These are phyloP conservation scores for Penicillium sp. DNA, from an alignment of 2,329 filamentous ascomycete species.

Conservation along the genomic window DNA sequence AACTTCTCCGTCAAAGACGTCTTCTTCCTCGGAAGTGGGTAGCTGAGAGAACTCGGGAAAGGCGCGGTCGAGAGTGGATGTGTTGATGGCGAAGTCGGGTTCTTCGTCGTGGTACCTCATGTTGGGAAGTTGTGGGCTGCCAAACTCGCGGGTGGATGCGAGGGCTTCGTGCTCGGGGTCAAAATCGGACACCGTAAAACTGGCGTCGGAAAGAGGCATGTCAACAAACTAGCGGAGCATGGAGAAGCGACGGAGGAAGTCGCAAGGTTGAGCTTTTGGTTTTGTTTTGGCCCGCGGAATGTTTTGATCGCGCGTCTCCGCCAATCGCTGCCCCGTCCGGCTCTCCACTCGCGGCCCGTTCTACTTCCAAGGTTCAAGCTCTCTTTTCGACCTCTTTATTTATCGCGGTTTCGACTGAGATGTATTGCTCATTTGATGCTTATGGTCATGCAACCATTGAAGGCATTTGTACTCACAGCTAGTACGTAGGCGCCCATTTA, in stretches of 20 bases:
- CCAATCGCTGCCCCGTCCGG: conserved; percentile 7
- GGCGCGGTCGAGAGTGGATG: conserved; percentile 46
- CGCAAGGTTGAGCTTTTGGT: conserved; percentile 2
- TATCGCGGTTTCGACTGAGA: too few relatives aligned
- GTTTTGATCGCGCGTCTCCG: conserved; percentile 16
- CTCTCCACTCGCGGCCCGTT: conserved; percentile 5
- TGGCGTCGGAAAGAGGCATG: conserved; percentile 26
- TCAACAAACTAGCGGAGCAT: conserved; percentile 4
- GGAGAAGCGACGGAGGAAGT: neutral
- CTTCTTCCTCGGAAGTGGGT: conserved; percentile 41
- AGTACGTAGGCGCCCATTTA: too few relatives aligned
- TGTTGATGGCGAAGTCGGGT: conserved; percentile 45
- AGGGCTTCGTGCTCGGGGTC: conserved; percentile 45
- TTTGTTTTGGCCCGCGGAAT: conserved; percentile 19
- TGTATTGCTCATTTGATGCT: too few relatives aligned
- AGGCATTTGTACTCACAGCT: too few relatives aligned
- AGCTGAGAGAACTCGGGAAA: conserved; percentile 51
- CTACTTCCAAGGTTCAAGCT: neutral
- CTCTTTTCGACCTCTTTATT: too few relatives aligned
- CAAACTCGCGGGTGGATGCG: conserved; percentile 39
- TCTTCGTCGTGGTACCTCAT: conserved; percentile 32
- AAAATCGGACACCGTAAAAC: conserved; percentile 39
- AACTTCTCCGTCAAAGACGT: conserved; percentile 19
- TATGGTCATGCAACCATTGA: too few relatives aligned
- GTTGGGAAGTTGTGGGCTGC: conserved; percentile 26